Evolutionary conservation across 768 basidiomycete species (phyloP).

Genomic region (Chalciporus pseudorubinellus): DNA sequence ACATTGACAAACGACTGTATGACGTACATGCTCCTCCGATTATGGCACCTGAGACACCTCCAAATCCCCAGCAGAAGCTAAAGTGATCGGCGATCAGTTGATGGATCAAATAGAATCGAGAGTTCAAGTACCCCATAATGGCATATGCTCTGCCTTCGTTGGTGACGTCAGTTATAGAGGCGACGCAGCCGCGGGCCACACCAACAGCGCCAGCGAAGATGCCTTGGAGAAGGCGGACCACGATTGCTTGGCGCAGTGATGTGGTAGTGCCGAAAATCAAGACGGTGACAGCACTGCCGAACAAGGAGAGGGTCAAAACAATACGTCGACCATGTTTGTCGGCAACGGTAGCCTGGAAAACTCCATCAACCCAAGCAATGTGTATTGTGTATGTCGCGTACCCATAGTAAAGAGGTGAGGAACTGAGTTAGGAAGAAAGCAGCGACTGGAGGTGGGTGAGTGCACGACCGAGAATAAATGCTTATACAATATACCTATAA

Average conservation of each 20-base stretch:
- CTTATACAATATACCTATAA: slow-evolving; percentile 57
- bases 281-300: slow-evolving; percentile 83
- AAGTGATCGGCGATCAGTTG: slow-evolving; percentile 1
- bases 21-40: slow-evolving; percentile 78
- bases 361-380: slow-evolving; percentile 10
- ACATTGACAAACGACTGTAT: background rate
- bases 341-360: slow-evolving; percentile 78
- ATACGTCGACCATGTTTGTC: slow-evolving; percentile 84
- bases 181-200: slow-evolving; percentile 85
- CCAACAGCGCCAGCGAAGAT: slow-evolving; percentile 93
- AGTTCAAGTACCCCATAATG: slow-evolving; percentile 63
- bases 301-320: slow-evolving; percentile 80
- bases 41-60: slow-evolving; percentile 88
- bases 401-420: slow-evolving; percentile 92
- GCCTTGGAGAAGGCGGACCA: slow-evolving; percentile 84
- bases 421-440: slow-evolving; percentile 96
- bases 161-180: slow-evolving; percentile 83
- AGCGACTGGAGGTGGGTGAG: slow-evolving; percentile 48
- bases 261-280: slow-evolving; percentile 76
- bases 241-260: slow-evolving; percentile 75
- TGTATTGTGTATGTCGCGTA: slow-evolving; percentile 28
- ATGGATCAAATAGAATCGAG: background rate
- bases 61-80: slow-evolving; percentile 95
- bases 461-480: slow-evolving; percentile 9
- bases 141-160: slow-evolving; percentile 97